Evolutionary conservation across 2,329 filamentous ascomycete genomes (phyloP), one percentile per base, ranked within the genome.

Genomic region (Aspergillus spinulosporus): DNA sequence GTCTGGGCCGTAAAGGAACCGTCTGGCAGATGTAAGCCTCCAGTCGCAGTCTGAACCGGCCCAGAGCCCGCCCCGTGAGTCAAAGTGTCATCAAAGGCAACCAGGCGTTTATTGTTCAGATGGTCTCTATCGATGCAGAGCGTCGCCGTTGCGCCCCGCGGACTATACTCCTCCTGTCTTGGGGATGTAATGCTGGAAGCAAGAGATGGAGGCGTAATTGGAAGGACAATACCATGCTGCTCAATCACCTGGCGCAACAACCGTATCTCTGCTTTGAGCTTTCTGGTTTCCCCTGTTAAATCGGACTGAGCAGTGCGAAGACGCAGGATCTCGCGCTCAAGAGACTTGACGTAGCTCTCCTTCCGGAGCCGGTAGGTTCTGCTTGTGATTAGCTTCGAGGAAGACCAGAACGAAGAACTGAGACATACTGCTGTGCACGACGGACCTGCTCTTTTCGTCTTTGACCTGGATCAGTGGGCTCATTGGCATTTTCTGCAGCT

Each of bases 281-380:
- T 32, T n/a, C 29, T 12, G 8, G 39, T 52, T n/a, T 52, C 37
- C 9, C 28, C 39, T 6, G n/a, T 39, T 2, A 52, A 11, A 26
- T 52, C 39, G 1, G 49, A 31, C 3, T 29, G 15, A 29, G 15
- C 14, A 9, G 39, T 52, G 9, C 49, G 49, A 15, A 52, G 49
- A 14, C 34, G 26, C 37, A 52, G 21, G 5, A 52, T 39, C 12
- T 52, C 49, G 8, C 29, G 3, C 32, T 52, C 49, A n/a, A 52
- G 49, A 9, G 39, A 40, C 36, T 52, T 52, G 6, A 52, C 28
- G n/a, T 52, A 52, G n/a, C 29, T 29, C 12, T 52, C 49, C 21
- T 52, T 52, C 7, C 49, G 37, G 2, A 11, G 49, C 28, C 49
- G 49, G n/a, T 52, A 52, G 29, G 37, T 44, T 52, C 49, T 52